phyloP scores from a whole-genome alignment of 805 yeast genomes.

The Saccharomyces jurei region DNA sequence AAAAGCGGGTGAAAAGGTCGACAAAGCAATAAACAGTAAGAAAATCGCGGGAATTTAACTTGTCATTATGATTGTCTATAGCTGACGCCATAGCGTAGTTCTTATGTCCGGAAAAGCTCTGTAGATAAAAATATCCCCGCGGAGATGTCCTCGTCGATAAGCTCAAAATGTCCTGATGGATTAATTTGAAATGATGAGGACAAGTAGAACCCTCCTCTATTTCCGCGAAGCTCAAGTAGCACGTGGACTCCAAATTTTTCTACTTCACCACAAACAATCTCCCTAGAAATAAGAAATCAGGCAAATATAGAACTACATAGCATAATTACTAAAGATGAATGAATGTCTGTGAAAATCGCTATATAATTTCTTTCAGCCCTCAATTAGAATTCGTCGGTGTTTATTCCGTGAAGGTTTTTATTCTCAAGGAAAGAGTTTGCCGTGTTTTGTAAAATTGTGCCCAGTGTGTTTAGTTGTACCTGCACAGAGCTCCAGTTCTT shows the following conservation, averaged over 20 bases:
- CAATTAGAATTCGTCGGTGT: background rate
- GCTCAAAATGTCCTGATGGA: background rate
- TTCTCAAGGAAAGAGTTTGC: background rate
- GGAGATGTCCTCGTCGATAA: background rate
- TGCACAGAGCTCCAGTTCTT: conserved; percentile 49
- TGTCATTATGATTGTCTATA: background rate
- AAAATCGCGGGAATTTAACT: background rate
- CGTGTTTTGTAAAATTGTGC: conserved; percentile 25
- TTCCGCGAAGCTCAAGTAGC: background rate
- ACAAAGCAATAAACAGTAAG: no score
- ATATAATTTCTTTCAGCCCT: background rate
- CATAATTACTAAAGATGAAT: background rate
- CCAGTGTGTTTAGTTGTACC: conserved; percentile 39
- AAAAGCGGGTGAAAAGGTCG: background rate
- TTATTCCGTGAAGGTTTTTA: background rate
- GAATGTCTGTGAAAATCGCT: background rate
- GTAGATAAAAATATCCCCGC: background rate
- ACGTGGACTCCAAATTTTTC: no score
- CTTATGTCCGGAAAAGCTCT: background rate
- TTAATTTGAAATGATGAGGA: no score
- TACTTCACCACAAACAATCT: background rate
- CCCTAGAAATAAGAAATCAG: background rate
- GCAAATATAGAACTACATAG: background rate
- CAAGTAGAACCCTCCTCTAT: background rate
- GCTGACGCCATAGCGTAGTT: background rate